Percentiles rank a stretch among this genome's conserved stretches.
Conservation (phyloP, 2,329 filamentous ascomycete genomes). For the Aschersonia sp. region DNA sequence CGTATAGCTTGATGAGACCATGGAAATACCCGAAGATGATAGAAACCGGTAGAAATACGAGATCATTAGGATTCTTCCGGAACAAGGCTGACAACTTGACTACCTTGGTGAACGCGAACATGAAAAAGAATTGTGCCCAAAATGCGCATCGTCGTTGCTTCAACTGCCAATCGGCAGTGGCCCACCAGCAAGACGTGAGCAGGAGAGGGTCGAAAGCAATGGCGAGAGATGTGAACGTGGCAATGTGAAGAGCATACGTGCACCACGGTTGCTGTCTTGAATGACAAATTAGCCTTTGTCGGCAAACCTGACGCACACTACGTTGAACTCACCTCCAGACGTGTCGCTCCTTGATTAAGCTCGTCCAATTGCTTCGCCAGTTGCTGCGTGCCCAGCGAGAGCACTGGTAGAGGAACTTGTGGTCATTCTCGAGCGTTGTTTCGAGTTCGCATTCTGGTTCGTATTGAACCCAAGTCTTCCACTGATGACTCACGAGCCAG, state of each 20-base stretch:
- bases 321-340: slow-evolving; percentile 64
- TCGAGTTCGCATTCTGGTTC: slow-evolving; percentile 80
- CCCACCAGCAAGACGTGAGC: slow-evolving; percentile 53
- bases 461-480: slow-evolving; percentile 94
- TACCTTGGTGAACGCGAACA: slow-evolving; percentile 72
- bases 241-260: slow-evolving; percentile 82
- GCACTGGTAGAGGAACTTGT: slow-evolving; percentile 85
- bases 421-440: slow-evolving; percentile 80
- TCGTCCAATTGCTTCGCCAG: slow-evolving; percentile 93
- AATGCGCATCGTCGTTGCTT: slow-evolving; percentile 37
- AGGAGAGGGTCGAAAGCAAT: slow-evolving; percentile 64
- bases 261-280: slow-evolving; percentile 80
- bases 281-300: slow-evolving; percentile 3
- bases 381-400: slow-evolving; percentile 93
- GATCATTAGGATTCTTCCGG: slow-evolving; percentile 66
- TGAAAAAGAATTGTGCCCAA: slow-evolving; percentile 53
- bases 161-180: slow-evolving; percentile 46
- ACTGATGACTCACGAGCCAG: slow-evolving; percentile 83
- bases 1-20: slow-evolving; percentile 82
- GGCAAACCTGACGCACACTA: not conserved
- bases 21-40: slow-evolving; percentile 88
- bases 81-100: slow-evolving; percentile 85
- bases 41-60: slow-evolving; percentile 69
- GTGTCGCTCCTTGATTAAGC: slow-evolving; percentile 66
- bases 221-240: slow-evolving; percentile 81